phyloP scores from a whole-genome alignment of 768 basidiomycete species.

The Tulasnella sp. region DNA sequence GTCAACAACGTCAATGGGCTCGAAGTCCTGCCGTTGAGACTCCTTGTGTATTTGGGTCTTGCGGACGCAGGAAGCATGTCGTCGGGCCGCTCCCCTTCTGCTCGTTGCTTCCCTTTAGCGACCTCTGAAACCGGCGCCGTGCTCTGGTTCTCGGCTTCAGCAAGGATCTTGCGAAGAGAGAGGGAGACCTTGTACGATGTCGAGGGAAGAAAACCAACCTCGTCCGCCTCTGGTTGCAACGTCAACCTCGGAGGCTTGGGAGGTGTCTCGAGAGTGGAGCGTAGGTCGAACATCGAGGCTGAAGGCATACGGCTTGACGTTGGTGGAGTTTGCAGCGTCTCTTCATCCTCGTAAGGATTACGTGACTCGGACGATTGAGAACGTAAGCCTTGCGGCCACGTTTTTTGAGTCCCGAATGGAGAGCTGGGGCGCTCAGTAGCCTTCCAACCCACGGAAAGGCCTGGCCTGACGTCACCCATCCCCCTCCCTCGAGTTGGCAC shows the following conservation, averaged over 20 bases:
- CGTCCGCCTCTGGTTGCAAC: not conserved
- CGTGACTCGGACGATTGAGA: not conserved
- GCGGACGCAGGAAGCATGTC: not conserved
- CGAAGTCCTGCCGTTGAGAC: not conserved
- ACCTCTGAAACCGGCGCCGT: conserved; percentile 4
- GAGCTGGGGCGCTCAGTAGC: not conserved
- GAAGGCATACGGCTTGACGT: not conserved
- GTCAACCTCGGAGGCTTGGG: not conserved
- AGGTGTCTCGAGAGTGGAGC: not conserved
- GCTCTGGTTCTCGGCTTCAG: not conserved
- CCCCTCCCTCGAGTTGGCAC: not conserved
- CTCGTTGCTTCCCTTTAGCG: conserved; percentile 9
- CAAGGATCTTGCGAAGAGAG: conserved; percentile 19
- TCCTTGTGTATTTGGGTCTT: not conserved
- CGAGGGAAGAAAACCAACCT: conserved; percentile 9
- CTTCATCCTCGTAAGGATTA: not conserved
- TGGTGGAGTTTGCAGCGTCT: not conserved
- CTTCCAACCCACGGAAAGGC: not conserved
- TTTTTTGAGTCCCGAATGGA: not conserved
- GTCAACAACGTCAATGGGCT: not conserved
- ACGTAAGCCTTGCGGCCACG: not conserved
- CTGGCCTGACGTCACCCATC: not conserved
- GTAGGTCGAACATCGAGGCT: not conserved
- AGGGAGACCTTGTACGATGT: not conserved
- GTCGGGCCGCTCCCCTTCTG: conserved; percentile 15